These are phyloP conservation scores for Ophioceras dolichostomum DNA, from an alignment of 2,329 filamentous ascomycete genomes.

Conservation along the genomic window DNA sequence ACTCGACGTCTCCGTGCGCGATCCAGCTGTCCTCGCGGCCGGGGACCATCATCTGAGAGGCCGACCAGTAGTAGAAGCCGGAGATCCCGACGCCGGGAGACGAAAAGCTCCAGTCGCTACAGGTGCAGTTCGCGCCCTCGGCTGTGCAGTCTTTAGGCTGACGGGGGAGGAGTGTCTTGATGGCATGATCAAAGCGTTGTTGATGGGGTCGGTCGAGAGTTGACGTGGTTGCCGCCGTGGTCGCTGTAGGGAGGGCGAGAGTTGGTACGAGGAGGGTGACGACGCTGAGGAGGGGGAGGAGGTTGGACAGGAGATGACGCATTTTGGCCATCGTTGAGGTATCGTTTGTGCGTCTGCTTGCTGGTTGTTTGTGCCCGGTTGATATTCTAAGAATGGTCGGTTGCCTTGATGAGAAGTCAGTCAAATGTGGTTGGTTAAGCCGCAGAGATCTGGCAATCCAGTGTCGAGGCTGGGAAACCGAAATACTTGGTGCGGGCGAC, in stretches of 20 bases:
- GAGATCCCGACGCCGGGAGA: background rate
- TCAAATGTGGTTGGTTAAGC: too few species aligned
- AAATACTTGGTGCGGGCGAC: too few species aligned
- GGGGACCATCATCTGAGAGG: background rate
- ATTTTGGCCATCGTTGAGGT: too few species aligned
- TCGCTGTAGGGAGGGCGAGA: background rate
- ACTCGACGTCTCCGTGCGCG: background rate
- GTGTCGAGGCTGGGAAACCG: too few species aligned
- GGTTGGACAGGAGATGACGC: background rate
- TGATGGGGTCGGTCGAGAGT: background rate
- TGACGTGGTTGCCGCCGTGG: too few species aligned
- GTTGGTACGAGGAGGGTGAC: background rate
- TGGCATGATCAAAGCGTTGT: background rate
- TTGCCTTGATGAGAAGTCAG: too few species aligned
- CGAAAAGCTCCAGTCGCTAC: conserved; percentile 1
- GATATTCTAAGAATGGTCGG: too few species aligned
- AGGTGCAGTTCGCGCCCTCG: background rate
- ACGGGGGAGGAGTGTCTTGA: background rate
- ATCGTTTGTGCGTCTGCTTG: too few species aligned
- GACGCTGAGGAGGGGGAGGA: background rate
- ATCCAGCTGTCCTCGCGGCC: background rate
- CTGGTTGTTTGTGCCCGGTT: too few species aligned
- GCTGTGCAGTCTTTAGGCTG: background rate
- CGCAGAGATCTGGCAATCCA: too few species aligned
- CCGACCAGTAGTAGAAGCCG: background rate